phyloP scores from a whole-genome alignment of 2,329 filamentous ascomycete genomes.

The Cytospora piceicola region DNA sequence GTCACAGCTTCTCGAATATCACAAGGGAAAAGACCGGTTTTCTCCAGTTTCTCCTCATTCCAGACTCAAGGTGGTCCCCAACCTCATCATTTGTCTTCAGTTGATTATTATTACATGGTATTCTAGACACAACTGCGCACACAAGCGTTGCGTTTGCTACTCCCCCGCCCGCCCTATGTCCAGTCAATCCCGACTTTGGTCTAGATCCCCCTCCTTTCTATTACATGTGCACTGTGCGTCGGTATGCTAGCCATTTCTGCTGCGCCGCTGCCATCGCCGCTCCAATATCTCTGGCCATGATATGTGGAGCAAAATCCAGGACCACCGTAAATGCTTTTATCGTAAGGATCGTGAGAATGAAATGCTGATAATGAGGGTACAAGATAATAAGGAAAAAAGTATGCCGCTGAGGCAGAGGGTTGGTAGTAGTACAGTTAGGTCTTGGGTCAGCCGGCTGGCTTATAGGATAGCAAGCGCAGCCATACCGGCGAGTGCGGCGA shows the following conservation, averaged over 20 bases:
- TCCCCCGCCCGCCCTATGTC: background rate
- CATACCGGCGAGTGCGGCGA: slow-evolving; percentile 50
- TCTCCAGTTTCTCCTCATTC: background rate
- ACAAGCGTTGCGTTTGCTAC: background rate
- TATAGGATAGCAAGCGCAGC: slow-evolving; percentile 53
- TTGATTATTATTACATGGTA: background rate
- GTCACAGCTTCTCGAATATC: too few species aligned
- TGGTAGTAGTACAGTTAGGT: slow-evolving; percentile 4
- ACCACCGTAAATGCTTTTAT: slow-evolving; percentile 42
- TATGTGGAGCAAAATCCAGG: slow-evolving; percentile 34
- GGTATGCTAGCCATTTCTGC: slow-evolving; percentile 10
- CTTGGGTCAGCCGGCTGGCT: slow-evolving; percentile 31
- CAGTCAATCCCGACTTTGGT: background rate
- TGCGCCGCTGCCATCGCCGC: slow-evolving; percentile 18
- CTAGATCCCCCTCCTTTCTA: slow-evolving; percentile 18
- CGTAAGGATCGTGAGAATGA: slow-evolving; percentile 64
- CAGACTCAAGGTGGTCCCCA: background rate
- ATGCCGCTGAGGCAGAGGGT: slow-evolving; percentile 18
- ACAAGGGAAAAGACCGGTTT: too few species aligned
- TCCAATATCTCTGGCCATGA: slow-evolving; percentile 19
- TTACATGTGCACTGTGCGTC: slow-evolving; percentile 27
- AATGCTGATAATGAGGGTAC: slow-evolving; percentile 37
- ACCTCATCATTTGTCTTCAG: background rate
- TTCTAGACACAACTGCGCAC: background rate
- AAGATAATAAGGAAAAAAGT: slow-evolving; percentile 20